Evolutionary conservation across 257 asterid species (phyloP), one percentile per base, ranked within the genome.

Genomic region (Cinchona pubescens): DNA sequence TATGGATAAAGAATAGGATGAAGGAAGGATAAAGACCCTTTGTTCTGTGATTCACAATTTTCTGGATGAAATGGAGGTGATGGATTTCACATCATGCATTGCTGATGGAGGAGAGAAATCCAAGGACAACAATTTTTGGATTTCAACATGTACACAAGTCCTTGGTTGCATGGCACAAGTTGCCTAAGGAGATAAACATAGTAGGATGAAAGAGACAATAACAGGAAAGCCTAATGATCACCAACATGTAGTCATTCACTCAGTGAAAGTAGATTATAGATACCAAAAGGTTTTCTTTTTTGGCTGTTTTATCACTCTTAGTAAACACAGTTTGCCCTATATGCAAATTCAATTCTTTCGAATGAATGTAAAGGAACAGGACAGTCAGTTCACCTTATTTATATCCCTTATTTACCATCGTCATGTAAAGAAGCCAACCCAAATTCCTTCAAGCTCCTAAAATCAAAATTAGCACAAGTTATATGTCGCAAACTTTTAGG

Each of bases 361-460:
- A 70, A 48, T 34, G 21, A 49, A 70, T 30, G 32, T 49, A 30
- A 30, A 14, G 9, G 61, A 45, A 69, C 61, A 69, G 43, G 15
- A 8, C 19, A 30, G 32, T 34, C 32, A 18, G 46, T 21, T 70
- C 42, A 8, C 18, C 25, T 71, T n/a, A 58, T 1, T 58, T 12
- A 27, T 55, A 23, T 55, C 61, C 30, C 30, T 55, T 30, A 14
- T 48, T 1, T 27, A 71, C 53, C 56, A 60, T 61, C n/a, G n/a
- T n/a, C 76, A 45, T 70, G 58, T 45, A 59, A 61, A 12, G 74
- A 53, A 42, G 35, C 82, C 71, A 88, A 51, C 56, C 98, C 98
- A 61, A 87, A 88, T 56, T 88, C 96, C 67, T 91, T 83, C 94
- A 92, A 80, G 76, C 80, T 88, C 96, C 99, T 94, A 75, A 25